phyloP scores from a whole-genome alignment of 1,284 basidiomycete genomes.

The Irpex rosettiformis region DNA sequence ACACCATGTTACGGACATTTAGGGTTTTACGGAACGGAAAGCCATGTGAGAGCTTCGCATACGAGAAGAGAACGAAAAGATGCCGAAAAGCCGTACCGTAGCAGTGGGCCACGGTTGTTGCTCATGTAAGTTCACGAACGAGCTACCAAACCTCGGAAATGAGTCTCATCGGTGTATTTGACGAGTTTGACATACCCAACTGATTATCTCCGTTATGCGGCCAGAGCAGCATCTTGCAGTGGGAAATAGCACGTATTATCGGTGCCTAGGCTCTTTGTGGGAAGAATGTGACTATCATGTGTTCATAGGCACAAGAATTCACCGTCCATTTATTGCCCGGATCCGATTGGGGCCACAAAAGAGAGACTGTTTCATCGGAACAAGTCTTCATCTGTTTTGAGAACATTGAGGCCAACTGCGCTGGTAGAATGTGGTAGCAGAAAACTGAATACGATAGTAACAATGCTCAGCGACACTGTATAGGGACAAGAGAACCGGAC shows the following conservation, averaged over 20 bases:
- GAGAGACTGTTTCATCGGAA: neutral
- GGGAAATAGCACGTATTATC: neutral
- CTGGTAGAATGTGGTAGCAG: neutral
- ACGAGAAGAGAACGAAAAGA: neutral
- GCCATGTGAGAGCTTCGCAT: neutral
- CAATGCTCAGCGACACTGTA: neutral
- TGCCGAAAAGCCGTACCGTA: neutral
- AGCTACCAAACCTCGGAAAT: neutral
- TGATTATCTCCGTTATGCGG: neutral
- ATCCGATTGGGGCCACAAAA: neutral
- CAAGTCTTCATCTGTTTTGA: neutral
- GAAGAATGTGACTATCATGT: neutral
- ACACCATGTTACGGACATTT: neutral
- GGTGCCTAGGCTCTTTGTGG: neutral
- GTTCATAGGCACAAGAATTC: neutral
- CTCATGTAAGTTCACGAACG: neutral
- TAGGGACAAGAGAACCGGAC: neutral
- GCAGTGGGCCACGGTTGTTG: neutral
- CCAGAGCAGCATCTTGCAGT: neutral
- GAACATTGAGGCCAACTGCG: neutral
- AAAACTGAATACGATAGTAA: neutral
- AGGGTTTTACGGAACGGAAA: slow-evolving; percentile 2
- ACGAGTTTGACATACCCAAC: neutral
- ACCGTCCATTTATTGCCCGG: neutral
- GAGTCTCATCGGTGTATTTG: neutral